Evolutionary conservation across 2,329 filamentous ascomycete species (phyloP).

Genomic region (Gnomoniopsis sp.): DNA sequence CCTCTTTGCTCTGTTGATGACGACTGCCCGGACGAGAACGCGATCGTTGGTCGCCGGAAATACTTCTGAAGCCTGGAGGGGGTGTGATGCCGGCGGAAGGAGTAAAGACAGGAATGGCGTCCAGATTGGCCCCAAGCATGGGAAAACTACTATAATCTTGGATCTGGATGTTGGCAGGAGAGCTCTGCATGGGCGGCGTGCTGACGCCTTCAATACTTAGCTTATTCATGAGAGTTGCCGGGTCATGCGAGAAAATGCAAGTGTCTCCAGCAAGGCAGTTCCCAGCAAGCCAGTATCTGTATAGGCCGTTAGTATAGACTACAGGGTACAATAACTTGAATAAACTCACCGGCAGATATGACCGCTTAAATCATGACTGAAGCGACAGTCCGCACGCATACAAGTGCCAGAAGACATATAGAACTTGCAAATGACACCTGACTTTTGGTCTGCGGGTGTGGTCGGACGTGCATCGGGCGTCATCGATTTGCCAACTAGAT

Average conservation of each 20-base stretch:
- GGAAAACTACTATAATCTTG: conserved; percentile 86
- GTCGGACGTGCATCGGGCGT: conserved; percentile 69
- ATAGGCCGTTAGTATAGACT: conserved; percentile 8
- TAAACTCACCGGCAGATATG: conserved; percentile 92
- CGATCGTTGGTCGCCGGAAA: conserved; percentile 62
- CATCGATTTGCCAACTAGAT: conserved; percentile 89
- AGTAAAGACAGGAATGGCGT: conserved; percentile 53
- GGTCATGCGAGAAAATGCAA: conserved; percentile 97
- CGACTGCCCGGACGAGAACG: conserved; percentile 83
- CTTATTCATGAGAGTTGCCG: conserved; percentile 78
- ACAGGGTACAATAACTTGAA: conserved; percentile 10
- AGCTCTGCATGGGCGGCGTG: conserved; percentile 60
- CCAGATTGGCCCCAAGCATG: conserved; percentile 61
- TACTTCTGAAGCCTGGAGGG: conserved; percentile 67
- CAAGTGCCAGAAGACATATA: conserved; percentile 95
- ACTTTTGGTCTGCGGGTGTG: conserved; percentile 76
- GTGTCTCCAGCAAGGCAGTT: conserved; percentile 92
- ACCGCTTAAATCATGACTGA: conserved; percentile 92
- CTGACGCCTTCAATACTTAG: conserved; percentile 68
- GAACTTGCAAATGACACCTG: conserved; percentile 93
- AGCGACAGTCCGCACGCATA: conserved; percentile 90
- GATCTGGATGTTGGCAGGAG: conserved; percentile 69
- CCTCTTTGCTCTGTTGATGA: conserved; percentile 62
- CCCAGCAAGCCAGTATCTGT: conserved; percentile 90
- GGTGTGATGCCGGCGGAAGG: conserved; percentile 55